phyloP scores from a whole-genome alignment of 2,329 filamentous ascomycete genomes.

The Colletotrichum chrysophilum region DNA sequence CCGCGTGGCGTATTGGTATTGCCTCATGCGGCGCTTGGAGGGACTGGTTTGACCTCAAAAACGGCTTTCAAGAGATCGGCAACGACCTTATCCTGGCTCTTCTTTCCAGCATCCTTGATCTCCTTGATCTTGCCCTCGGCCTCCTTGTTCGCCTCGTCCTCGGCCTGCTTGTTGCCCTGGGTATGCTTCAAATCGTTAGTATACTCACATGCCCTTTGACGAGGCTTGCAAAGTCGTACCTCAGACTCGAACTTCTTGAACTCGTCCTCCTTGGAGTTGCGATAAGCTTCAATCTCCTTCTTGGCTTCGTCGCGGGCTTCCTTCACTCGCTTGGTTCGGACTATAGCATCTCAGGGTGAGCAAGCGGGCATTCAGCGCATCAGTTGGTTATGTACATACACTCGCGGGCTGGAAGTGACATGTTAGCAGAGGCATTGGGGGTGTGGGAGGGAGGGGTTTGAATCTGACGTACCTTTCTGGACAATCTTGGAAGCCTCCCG shows the following conservation, averaged over 20 bases:
- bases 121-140: conserved; percentile 81
- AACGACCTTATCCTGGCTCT: conserved; percentile 80
- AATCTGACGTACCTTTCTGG: conserved; percentile 76
- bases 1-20: neutral
- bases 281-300: conserved; percentile 96
- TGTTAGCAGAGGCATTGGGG: neutral
- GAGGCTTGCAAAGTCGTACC: conserved; percentile 38
- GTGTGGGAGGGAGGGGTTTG: neutral
- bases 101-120: conserved; percentile 81
- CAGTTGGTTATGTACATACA: conserved; percentile 61
- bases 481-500: conserved; percentile 99
- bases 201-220: neutral
- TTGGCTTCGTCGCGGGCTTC: conserved; percentile 96
- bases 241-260: conserved; percentile 92
- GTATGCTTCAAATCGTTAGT: conserved; percentile 72
- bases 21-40: conserved; percentile 37
- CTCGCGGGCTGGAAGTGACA: conserved; percentile 73
- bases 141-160: conserved; percentile 79
- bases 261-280: conserved; percentile 87
- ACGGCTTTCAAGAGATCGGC: conserved; percentile 86
- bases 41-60: conserved; percentile 78
- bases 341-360: conserved; percentile 25
- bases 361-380: neutral
- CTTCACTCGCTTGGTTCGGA: conserved; percentile 93
- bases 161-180: conserved; percentile 82